phyloP scores from a whole-genome alignment of 1,284 basidiomycete genomes.

The Cryptococcus deneoformans region DNA sequence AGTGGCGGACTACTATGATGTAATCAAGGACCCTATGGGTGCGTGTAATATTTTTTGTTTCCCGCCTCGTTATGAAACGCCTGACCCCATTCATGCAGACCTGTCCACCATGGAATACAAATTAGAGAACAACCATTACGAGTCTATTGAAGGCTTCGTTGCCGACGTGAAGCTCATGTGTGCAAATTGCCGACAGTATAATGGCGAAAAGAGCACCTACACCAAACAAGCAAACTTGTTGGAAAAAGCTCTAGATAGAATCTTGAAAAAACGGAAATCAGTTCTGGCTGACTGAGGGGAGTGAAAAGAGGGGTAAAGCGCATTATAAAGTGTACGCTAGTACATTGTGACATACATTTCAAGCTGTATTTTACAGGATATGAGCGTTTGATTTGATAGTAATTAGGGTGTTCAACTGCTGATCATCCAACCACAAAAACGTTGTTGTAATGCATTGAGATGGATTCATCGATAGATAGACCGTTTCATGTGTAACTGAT shows the following conservation, averaged over 20 bases:
- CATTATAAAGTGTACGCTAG: too few species aligned
- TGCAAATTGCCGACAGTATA: constrained; percentile 89
- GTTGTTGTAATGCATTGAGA: too few species aligned
- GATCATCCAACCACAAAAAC: too few species aligned
- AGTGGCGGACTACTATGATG: constrained; percentile 87
- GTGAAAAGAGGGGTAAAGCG: too few species aligned
- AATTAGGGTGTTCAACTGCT: too few species aligned
- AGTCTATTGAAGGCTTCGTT: constrained; percentile 70
- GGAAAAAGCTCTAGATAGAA: constrained; percentile 56
- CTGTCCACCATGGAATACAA: constrained; percentile 91
- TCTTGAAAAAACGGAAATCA: constrained; percentile 47
- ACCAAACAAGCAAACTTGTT: constrained; percentile 81
- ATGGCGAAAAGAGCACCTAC: constrained; percentile 80
- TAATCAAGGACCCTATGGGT: constrained; percentile 95
- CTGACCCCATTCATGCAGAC: constrained; percentile 56
- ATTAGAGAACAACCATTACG: constrained; percentile 73
- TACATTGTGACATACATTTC: too few species aligned
- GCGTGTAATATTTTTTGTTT: constrained; percentile 26
- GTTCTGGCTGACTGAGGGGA: constrained; percentile 4
- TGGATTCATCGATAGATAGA: too few species aligned
- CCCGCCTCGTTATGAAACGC: neutral
- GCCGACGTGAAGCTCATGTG: constrained; percentile 82
- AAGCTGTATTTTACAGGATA: too few species aligned
- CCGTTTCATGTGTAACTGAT: too few species aligned
- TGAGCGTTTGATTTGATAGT: too few species aligned